Conservation (phyloP, 2,329 filamentous ascomycete genomes). For the Cordyceps cateniannulata region DNA sequence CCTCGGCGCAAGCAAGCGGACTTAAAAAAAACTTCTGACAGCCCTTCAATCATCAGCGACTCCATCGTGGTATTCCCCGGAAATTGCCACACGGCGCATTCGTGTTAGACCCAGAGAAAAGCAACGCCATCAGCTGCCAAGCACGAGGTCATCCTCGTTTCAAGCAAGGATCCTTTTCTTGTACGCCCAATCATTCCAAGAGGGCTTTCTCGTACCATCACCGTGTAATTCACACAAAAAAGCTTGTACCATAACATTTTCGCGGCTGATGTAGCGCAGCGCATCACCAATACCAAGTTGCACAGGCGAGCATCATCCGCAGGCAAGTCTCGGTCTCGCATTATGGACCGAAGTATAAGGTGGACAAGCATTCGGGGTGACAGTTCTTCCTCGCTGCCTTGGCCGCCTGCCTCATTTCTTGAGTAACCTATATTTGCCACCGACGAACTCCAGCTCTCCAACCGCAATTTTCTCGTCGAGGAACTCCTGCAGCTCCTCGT, state of each 20-base stretch:
- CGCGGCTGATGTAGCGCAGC: constrained; percentile 11
- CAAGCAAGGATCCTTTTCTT: neutral
- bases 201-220: neutral
- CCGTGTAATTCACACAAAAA: neutral
- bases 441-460: constrained; percentile 61
- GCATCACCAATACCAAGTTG: constrained; percentile 1
- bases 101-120: neutral
- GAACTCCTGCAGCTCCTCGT: constrained; percentile 80
- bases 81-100: neutral
- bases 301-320: neutral
- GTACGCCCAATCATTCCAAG: neutral
- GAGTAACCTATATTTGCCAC: constrained; percentile 62
- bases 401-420: constrained; percentile 42
- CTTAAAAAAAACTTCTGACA: neutral
- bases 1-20: neutral
- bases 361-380: neutral
- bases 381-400: neutral
- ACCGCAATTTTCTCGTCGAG: constrained; percentile 69
- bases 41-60: neutral
- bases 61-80: neutral
- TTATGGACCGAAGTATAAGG: neutral
- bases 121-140: neutral
- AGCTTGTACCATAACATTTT: neutral
- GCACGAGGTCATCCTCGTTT: neutral
- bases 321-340: neutral